A percentile compares a stretch with the other conserved stretches of the same genome.
Conservation (phyloP, 805 yeast genomes). For the Metschnikowia lunata region DNA sequence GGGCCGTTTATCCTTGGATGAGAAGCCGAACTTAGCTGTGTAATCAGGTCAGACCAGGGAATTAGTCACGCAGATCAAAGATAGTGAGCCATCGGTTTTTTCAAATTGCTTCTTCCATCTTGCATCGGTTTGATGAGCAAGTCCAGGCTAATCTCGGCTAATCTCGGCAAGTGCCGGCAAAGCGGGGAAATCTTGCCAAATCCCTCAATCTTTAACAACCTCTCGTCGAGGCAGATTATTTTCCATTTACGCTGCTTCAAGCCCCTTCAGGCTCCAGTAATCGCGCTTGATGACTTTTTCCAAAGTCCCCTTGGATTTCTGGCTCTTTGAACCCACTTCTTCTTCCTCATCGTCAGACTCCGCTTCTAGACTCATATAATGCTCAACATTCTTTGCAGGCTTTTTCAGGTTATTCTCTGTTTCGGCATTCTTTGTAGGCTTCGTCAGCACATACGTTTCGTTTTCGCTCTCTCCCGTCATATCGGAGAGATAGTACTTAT, state of each 20-base stretch:
- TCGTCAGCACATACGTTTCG: conserved; percentile 7
- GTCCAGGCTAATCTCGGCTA: too few relatives aligned
- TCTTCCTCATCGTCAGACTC: conserved; percentile 17
- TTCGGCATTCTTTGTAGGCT: background rate
- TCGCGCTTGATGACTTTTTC: conserved; percentile 35
- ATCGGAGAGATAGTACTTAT: conserved; percentile 42
- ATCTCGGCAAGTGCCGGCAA: too few relatives aligned
- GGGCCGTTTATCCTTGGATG: too few relatives aligned
- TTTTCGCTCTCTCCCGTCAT: conserved; percentile 37
- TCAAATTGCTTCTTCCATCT: too few relatives aligned
- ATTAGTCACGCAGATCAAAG: too few relatives aligned
- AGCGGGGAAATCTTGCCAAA: too few relatives aligned
- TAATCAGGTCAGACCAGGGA: too few relatives aligned
- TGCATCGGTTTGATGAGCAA: too few relatives aligned
- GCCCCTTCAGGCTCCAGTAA: conserved; percentile 42
- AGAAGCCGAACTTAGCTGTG: too few relatives aligned
- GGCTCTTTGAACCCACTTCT: conserved; percentile 6
- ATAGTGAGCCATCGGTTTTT: too few relatives aligned
- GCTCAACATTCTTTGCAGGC: conserved; percentile 13
- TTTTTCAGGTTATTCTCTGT: background rate
- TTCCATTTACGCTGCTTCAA: conserved; percentile 22
- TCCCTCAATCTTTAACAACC: too few relatives aligned
- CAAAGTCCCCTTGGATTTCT: conserved; percentile 12
- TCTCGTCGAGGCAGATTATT: too few relatives aligned
- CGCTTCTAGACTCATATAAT: conserved; percentile 20